A percentile compares a stretch with the other conserved stretches of the same genome.
Conservation (phyloP, 2,329 filamentous ascomycete genomes). For the Sporothrix mexicana region DNA sequence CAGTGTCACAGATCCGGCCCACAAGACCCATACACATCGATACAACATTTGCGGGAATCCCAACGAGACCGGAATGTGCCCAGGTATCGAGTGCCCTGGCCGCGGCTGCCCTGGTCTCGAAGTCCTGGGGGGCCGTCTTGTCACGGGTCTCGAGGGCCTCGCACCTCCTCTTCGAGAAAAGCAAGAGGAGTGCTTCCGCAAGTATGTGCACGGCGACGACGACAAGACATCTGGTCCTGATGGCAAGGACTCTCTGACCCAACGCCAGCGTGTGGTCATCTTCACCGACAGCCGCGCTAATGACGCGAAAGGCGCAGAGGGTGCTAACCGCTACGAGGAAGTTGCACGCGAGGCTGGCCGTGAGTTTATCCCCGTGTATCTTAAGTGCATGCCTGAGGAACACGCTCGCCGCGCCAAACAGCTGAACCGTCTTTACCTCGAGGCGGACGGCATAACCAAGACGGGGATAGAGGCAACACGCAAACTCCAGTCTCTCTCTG, state of each 20-base stretch:
- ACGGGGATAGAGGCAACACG: constrained; percentile 20
- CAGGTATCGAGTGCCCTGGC: not conserved
- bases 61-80: not conserved
- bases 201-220: constrained; percentile 39
- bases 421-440: constrained; percentile 37
- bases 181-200: constrained; percentile 39
- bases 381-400: constrained; percentile 40
- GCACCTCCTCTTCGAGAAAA: constrained; percentile 12
- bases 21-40: constrained; percentile 11
- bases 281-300: constrained; percentile 43
- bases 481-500: constrained; percentile 30
- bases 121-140: not conserved
- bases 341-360: constrained; percentile 41
- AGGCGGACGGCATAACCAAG: constrained; percentile 23
- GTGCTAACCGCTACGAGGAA: constrained; percentile 39
- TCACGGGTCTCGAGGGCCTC: constrained; percentile 2
- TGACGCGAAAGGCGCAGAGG: constrained; percentile 38
- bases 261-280: constrained; percentile 36
- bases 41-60: constrained; percentile 1
- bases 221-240: not conserved
- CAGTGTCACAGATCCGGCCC: not conserved
- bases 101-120: not conserved
- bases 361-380: constrained; percentile 41
- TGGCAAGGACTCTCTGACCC: constrained; percentile 34
- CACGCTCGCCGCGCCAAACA: constrained; percentile 39